Base-by-base conservation (phyloP, 139 green algal species). In the Asterochloris sp. region DNA sequence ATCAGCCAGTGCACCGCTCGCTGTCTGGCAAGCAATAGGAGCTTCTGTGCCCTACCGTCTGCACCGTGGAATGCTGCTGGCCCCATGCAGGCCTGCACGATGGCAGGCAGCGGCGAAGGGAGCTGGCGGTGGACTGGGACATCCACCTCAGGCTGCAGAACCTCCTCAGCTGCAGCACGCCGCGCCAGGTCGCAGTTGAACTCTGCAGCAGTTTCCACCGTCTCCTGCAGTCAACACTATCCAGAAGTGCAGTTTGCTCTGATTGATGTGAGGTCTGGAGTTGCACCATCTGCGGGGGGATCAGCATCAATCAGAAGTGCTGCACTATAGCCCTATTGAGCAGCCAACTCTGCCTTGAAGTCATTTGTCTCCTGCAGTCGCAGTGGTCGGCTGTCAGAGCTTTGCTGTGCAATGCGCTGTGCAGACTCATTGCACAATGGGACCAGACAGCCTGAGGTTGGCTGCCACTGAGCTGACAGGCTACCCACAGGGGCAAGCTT, bases 111-210 rank as follows among this genome's bases (percentile, higher is more conserved):
- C 9, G 76, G 60, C 68, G 76, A 62, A 13, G 68, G 11, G 21
- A 80, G 60, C 13, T 61, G 68, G 12, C 60, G 67, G n/a, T 61
- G 76, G 23, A 69, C 76, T 21, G 67, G 38, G 6, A 54, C 76
- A 69, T 80, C 76, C 21, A 60, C n/a, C 12, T n/a, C 24, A 27
- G 68, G 62, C 62, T 62, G 12, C 0, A 86, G 78, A 13, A 77
- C 54, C 10, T 76, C 47, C 61, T 61, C 54, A 15, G 78, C 78
- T 16, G 73, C 67, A 8, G 78, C 63, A 11, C 83, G 75, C 21
- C 83, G 60, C 24, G 15, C 69, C 16, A 28, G 23, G 64, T 73
- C 80, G 62, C 76, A 23, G 64, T 86, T 86, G 78, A 86, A 83
- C 24, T 62, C 75, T 13, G 78, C 73, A 47, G 83, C 83, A 19